Percentiles rank a stretch among this genome's conserved stretches.
These are phyloP conservation scores for Aspergillus fijiensis DNA, from an alignment of 2,329 filamentous ascomycete species.

Conservation along the genomic window DNA sequence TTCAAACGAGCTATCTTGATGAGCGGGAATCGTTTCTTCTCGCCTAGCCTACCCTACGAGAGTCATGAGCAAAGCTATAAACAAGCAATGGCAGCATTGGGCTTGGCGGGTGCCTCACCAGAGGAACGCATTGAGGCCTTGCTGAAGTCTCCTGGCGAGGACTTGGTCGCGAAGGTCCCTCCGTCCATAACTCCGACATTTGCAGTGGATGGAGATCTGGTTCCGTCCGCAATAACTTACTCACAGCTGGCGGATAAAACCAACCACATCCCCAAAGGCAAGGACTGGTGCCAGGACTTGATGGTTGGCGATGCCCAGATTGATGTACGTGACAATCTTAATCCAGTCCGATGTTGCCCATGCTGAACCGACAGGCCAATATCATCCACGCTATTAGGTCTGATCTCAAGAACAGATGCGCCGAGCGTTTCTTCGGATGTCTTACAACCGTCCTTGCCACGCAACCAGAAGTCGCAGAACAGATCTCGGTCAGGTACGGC, in stretches of 20 bases:
- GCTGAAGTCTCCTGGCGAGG: conserved; percentile 39
- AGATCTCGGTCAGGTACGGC: conserved; percentile 42
- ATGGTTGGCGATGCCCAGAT: conserved; percentile 51
- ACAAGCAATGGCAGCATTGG: conserved; percentile 41
- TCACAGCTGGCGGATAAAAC: conserved; percentile 22
- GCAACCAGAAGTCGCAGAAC: conserved; percentile 26
- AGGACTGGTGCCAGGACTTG: conserved; percentile 48
- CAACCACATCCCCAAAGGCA: conserved; percentile 39
- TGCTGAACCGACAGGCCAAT: conserved; percentile 21
- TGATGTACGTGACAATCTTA: conserved; percentile 38
- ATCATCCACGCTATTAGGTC: conserved; percentile 32
- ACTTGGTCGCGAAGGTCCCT: conserved; percentile 45
- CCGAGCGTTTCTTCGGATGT: conserved; percentile 23
- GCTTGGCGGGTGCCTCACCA: conserved; percentile 36
- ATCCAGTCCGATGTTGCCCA: neutral
- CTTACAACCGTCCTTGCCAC: conserved; percentile 20
- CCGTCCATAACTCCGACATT: conserved; percentile 36
- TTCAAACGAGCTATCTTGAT: conserved; percentile 46
- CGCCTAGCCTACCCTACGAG: conserved; percentile 39
- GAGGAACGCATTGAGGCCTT: conserved; percentile 46
- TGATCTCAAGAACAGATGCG: conserved; percentile 22
- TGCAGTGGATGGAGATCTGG: conserved; percentile 46
- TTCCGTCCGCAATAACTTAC: conserved; percentile 31
- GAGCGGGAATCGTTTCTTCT: conserved; percentile 47
- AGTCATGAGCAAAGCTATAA: conserved; percentile 46